Evolutionary conservation across 768 basidiomycete species (phyloP), one percentile per base, ranked within the genome.

Genomic region (Coprinopsis cinerea): DNA sequence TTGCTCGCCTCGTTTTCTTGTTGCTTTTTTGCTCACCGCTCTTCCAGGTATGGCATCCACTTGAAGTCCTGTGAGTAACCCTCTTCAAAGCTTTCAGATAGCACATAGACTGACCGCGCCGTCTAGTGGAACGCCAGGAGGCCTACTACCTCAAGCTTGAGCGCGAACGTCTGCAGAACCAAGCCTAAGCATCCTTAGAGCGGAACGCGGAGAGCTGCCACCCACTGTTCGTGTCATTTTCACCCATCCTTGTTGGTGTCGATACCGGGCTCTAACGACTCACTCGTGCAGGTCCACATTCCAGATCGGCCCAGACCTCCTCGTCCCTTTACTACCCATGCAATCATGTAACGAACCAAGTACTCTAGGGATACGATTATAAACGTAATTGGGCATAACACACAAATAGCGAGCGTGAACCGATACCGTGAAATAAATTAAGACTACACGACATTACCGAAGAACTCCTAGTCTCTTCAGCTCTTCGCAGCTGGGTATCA

Each of bases 121-220:
- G 46, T 52, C 17, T 61, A 95, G 92, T 92, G 52, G 83, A 85
- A 61, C 77, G 73, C 49, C 87, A 89, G 64, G 92, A 94, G 70
- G 82, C 78, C 58, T 92, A 76, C 70, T 95, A 95, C 71, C 69
- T 92, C 61, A 89, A 83, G 67, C 76, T 92, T 49, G 92, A 93
- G 77, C 77, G 71, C 61, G 77, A 77, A 57, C 74, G 71, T 55
- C 62, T 69, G 17, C 68, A 68, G 30, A 67, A 53, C 15, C 50
- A 52, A 46, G 36, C 47, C 13, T 51, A 49, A 22, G 22, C 14
- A 28, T 20, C 10, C 24, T 22, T 43, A 23, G 24, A 13, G 25
- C 24, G 17, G 42, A 23, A 26, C 24, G 18, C 20, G 18, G 24
- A 22, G 4, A 30, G 26, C 10, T 4, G 13, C 10, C 7, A 20